Base-by-base conservation (phyloP, 306 rosid species). In the Fagus crenata region DNA sequence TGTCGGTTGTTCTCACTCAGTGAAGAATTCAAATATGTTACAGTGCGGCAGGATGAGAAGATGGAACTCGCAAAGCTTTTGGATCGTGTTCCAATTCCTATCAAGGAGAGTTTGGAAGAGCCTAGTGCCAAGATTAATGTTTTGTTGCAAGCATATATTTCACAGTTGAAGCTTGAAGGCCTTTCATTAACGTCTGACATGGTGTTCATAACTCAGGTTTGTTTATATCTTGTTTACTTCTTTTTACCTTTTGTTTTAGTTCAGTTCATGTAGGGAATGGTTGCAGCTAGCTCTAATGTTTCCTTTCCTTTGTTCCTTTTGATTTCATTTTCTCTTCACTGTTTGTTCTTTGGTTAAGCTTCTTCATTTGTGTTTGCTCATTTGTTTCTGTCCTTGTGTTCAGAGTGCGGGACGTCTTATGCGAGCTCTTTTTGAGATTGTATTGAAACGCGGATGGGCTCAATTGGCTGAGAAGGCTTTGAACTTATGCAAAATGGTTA, bases 111-210 rank as follows among this genome's bases (percentile, higher is more conserved):
- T 84, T 80, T 94, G 76, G 97, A 94, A 82, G 98, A 94, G 87
- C 98, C 98, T n/a, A 92, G 97, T 85, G 93, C 94, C 43, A 94
- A 94, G 88, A 92, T 94, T 73, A 94, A 92, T 73, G 97, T 90
- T 81, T 83, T 94, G 78, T 85, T 94, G 82, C 98, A 94, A 84
- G 96, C 97, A 37, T 92, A 90, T 84, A 94, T 91, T 79, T 90
- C 98, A 75, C 96, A 90, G 70, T 80, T 94, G 77, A 92, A 92
- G 89, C 94, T 94, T 82, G 98, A 94, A 85, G 97, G 98, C 49
- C 89, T 78, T 76, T 92, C 97, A 14, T 81, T 93, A 82, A 90
- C 97, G 71, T 92, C 96, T 72, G 97, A 94, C 84, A 94, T 94
- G 98, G 97, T 92, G 69, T 94, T 86, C 80, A 94, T 94, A 78